Percentiles rank a stretch among this genome's conserved stretches.
phyloP scores from a whole-genome alignment of 306 rosid species.

The Gleditsia sinensis region DNA sequence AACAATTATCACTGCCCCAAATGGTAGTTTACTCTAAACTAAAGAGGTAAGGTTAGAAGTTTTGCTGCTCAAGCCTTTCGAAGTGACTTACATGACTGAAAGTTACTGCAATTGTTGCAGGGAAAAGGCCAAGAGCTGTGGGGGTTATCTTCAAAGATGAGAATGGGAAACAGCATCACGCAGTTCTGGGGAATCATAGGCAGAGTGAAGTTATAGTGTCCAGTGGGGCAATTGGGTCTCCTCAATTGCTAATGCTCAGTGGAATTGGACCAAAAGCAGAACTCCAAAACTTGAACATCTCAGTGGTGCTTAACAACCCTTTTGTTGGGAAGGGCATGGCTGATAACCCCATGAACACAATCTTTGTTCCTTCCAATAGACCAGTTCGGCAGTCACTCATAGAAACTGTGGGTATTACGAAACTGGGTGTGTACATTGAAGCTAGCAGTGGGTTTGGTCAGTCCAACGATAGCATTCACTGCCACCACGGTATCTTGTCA shows the following conservation, averaged over 20 bases:
- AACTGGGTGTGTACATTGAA: conserved; percentile 82
- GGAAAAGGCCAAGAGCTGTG: conserved; percentile 67
- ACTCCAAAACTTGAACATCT: conserved; percentile 64
- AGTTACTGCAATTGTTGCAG: conserved; percentile 37
- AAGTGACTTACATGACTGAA: conserved; percentile 14
- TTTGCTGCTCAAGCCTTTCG: neutral
- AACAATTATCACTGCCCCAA: no score
- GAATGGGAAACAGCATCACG: conserved; percentile 75
- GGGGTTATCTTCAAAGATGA: conserved; percentile 89
- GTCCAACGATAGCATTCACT: conserved; percentile 77
- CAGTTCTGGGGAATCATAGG: conserved; percentile 45
- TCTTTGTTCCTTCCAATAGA: conserved; percentile 68
- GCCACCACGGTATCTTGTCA: conserved; percentile 91
- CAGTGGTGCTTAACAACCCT: conserved; percentile 60
- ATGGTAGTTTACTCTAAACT: no score
- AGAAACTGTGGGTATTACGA: conserved; percentile 88
- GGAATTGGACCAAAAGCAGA: conserved; percentile 84
- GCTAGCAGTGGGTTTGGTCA: conserved; percentile 90
- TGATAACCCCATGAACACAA: conserved; percentile 91
- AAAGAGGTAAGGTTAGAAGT: neutral
- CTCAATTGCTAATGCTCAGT: conserved; percentile 86
- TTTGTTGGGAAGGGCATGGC: conserved; percentile 91
- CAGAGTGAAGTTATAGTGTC: conserved; percentile 79
- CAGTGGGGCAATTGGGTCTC: conserved; percentile 84
- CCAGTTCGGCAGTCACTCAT: conserved; percentile 68